Conservation (phyloP, 192 early-diverging fungal genomes). For the Rhizophlyctis rosea region DNA sequence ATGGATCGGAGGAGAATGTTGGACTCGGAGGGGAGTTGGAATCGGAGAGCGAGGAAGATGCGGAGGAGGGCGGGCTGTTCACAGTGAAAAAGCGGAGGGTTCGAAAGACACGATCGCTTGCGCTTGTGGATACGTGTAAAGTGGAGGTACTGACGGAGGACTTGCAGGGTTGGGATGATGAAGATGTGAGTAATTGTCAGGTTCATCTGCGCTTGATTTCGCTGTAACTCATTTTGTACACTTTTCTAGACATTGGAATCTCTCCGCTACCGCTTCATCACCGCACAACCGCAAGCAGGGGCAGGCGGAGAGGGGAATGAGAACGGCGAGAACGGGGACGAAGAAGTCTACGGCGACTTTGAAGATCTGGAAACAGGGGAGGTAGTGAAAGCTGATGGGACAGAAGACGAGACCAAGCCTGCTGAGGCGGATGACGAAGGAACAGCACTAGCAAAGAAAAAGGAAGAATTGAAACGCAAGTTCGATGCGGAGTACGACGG, state of each 20-base stretch:
- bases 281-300: slow-evolving; percentile 47
- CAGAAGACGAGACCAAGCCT: slow-evolving; percentile 14
- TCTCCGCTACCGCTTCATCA: slow-evolving; percentile 75
- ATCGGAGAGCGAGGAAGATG: slow-evolving; percentile 39
- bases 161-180: slow-evolving; percentile 67
- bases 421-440: slow-evolving; percentile 43
- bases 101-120: slow-evolving; percentile 23
- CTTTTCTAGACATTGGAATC: slow-evolving; percentile 56
- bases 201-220: slow-evolving; percentile 19
- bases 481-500: slow-evolving; percentile 88
- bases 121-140: slow-evolving; percentile 70
- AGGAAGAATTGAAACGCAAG: slow-evolving; percentile 87
- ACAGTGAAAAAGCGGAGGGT: slow-evolving; percentile 40
- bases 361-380: slow-evolving; percentile 73
- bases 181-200: too few species aligned
- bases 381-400: slow-evolving; percentile 36
- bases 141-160: slow-evolving; percentile 51
- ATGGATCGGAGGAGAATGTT: slow-evolving; percentile 56
- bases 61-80: slow-evolving; percentile 62
- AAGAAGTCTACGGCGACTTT: slow-evolving; percentile 72
- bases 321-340: slow-evolving; percentile 36
- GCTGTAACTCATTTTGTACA: slow-evolving; percentile 9
- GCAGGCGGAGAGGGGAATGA: slow-evolving; percentile 26
- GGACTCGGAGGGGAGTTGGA: slow-evolving; percentile 21
- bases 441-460: slow-evolving; percentile 68